These are phyloP conservation scores for Dendrobium huoshanense DNA, from an alignment of 106 monocot species.

Conservation along the genomic window DNA sequence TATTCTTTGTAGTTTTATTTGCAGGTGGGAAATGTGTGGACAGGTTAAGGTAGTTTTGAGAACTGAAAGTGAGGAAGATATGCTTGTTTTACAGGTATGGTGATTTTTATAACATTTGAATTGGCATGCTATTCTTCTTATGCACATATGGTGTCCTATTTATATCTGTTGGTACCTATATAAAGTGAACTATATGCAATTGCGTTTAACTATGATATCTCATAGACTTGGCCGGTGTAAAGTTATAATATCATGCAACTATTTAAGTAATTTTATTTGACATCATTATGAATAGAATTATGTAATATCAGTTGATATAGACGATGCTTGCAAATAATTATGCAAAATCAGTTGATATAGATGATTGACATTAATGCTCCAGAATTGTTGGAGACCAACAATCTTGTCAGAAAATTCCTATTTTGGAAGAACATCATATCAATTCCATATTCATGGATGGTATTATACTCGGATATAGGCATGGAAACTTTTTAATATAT, in stretches of 20 bases:
- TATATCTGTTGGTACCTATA: background rate
- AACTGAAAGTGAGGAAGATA: constrained; percentile 91
- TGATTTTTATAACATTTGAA: constrained; percentile 3
- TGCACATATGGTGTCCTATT: background rate
- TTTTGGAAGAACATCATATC: background rate
- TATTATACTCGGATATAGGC: background rate
- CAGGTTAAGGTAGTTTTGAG: constrained; percentile 98
- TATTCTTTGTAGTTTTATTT: constrained; percentile 7
- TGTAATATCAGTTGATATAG: background rate
- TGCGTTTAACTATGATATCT: background rate
- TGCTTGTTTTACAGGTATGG: constrained; percentile 76
- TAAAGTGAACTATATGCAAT: background rate
- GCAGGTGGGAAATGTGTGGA: constrained; percentile 94
- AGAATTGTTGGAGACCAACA: background rate
- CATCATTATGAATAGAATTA: background rate
- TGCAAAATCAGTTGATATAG: background rate
- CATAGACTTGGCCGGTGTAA: background rate
- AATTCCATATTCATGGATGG: background rate
- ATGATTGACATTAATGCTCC: background rate
- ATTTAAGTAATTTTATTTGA: too few species aligned
- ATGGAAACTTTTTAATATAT: background rate
- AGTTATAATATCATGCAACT: too few species aligned
- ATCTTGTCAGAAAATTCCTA: background rate
- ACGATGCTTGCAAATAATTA: too few species aligned
- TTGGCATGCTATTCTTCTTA: background rate